Evolutionary conservation across 176 grass and related monocot genomes (phyloP), one percentile per base, ranked within the genome.

Genomic region (Bromus sterilis): DNA sequence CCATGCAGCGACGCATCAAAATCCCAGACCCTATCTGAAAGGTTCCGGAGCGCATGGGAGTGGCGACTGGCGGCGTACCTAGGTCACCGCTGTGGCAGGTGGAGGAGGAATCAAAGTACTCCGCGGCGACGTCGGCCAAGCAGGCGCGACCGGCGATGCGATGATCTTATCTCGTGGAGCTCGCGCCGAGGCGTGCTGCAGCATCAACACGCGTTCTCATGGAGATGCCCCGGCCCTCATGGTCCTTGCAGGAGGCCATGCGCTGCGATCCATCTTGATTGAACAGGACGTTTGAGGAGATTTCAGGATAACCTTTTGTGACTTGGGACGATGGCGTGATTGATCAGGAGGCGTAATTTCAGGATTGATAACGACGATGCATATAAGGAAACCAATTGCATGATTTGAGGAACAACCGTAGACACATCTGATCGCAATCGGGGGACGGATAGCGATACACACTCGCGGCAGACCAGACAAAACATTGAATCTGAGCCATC

Each of bases 281-380:
- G 81, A 93, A 83, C 62, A 93, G 88, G 86, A 93, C 83, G 91
- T 93, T 88, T 35, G 85, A 93, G n/a, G n/a, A n/a, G n/a, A n/a
- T n/a, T n/a, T n/a, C n/a, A n/a, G n/a, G n/a, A n/a, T n/a, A n/a
- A n/a, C n/a, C n/a, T n/a, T n/a, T n/a, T n/a, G n/a, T n/a, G n/a
- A n/a, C n/a, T n/a, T n/a, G n/a, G n/a, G n/a, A n/a, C n/a, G n/a
- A n/a, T n/a, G n/a, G n/a, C n/a, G n/a, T n/a, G n/a, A n/a, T n/a
- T n/a, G n/a, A n/a, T n/a, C n/a, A n/a, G n/a, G n/a, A n/a, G n/a
- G n/a, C n/a, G n/a, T n/a, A n/a, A n/a, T n/a, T n/a, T n/a, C n/a
- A n/a, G n/a, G n/a, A n/a, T n/a, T n/a, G n/a, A n/a, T n/a, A n/a
- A n/a, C n/a, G n/a, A n/a, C n/a, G n/a, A n/a, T n/a, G n/a, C n/a